These are phyloP conservation scores for Brettanomyces anomalus DNA, from an alignment of 805 yeast genomes.

Conservation along the genomic window DNA sequence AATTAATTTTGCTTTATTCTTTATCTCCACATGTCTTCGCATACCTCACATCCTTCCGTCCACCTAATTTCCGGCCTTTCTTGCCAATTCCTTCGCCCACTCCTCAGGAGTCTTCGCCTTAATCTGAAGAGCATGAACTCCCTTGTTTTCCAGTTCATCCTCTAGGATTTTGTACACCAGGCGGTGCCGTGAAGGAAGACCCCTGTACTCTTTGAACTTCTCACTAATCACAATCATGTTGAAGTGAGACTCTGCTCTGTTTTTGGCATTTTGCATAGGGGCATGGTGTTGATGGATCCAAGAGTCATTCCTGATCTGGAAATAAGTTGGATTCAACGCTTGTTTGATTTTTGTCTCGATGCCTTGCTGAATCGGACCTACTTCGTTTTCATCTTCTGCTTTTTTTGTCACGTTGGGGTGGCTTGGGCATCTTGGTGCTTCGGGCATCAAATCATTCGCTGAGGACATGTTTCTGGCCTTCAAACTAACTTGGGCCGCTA, in stretches of 20 bases:
- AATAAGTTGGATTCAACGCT: slow-evolving; percentile 35
- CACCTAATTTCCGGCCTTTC: not conserved
- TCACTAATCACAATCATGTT: slow-evolving; percentile 65
- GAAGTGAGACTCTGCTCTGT: slow-evolving; percentile 76
- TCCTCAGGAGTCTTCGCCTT: slow-evolving; percentile 70
- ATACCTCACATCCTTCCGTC: too few species aligned
- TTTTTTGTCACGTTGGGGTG: not conserved
- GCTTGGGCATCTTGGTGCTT: not conserved
- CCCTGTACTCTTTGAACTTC: slow-evolving; percentile 49
- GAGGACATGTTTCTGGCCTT: not conserved
- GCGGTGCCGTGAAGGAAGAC: slow-evolving; percentile 69
- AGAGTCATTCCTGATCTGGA: slow-evolving; percentile 68
- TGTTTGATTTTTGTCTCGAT: slow-evolving; percentile 36
- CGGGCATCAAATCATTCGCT: not conserved
- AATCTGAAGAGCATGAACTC: slow-evolving; percentile 84
- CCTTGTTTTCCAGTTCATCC: slow-evolving; percentile 61
- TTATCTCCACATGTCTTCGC: too few species aligned
- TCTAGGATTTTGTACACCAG: slow-evolving; percentile 57
- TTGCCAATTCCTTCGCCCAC: slow-evolving; percentile 19
- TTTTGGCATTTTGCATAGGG: slow-evolving; percentile 65
- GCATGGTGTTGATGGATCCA: slow-evolving; percentile 83
- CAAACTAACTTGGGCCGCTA: not conserved
- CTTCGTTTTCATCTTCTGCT: not conserved
- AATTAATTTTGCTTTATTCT: too few species aligned
- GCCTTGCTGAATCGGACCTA: slow-evolving; percentile 38